Percentiles rank a stretch among this genome's conserved stretches.
Evolutionary conservation across 2,329 filamentous ascomycete genomes (phyloP).

Genomic region (Diaporthe humulicola): DNA sequence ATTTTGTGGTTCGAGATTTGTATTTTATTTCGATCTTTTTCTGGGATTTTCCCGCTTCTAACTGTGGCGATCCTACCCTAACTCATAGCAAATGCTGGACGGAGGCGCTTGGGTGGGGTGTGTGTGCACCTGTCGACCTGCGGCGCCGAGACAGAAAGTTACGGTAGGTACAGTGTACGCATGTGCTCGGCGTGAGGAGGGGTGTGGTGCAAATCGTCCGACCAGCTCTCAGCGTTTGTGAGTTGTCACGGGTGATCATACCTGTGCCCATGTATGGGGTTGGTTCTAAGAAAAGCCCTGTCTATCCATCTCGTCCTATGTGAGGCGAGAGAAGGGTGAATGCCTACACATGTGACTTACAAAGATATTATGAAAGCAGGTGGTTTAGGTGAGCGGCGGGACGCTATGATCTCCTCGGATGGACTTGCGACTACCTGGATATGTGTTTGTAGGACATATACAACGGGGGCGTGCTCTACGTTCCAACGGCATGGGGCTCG

Average conservation of each 20-base stretch:
- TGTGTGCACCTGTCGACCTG: not conserved
- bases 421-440: not conserved
- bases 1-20: not conserved
- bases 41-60: too few species aligned
- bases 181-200: not conserved
- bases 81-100: not conserved
- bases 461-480: not conserved
- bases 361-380: slow-evolving; percentile 20
- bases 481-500: not conserved
- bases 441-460: slow-evolving; percentile 1
- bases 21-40: not conserved
- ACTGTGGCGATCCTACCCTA: not conserved
- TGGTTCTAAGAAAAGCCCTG: not conserved
- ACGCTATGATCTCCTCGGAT: not conserved
- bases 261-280: not conserved
- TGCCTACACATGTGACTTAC: slow-evolving; percentile 1
- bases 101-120: not conserved
- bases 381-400: not conserved
- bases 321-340: not conserved
- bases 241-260: slow-evolving; percentile 26
- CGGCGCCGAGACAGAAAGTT: not conserved
- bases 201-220: not conserved
- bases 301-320: not conserved
- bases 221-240: not conserved
- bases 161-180: not conserved